A percentile compares a stretch with the other conserved stretches of the same genome.
Evolutionary conservation across 2,329 filamentous ascomycete genomes (phyloP).

Genomic region (Pseudogymnoascus sp.): DNA sequence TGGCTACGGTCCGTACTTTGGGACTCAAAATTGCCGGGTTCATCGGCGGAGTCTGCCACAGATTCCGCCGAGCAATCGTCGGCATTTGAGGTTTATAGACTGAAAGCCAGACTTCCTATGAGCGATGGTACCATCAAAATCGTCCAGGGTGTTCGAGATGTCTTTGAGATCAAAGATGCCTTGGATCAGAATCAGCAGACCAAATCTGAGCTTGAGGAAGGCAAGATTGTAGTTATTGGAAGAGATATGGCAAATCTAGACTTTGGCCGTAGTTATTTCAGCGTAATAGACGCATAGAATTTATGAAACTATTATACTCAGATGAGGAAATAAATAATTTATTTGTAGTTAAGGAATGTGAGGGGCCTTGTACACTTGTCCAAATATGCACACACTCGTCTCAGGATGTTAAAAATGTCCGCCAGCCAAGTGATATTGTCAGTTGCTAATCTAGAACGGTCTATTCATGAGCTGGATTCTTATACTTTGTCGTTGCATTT

Average conservation of each 20-base stretch:
- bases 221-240: slow-evolving; percentile 60
- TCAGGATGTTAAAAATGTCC: not conserved
- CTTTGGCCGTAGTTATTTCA: slow-evolving; percentile 39
- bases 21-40: slow-evolving; percentile 57
- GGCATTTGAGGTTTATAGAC: slow-evolving; percentile 73
- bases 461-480: not conserved
- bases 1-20: slow-evolving; percentile 83
- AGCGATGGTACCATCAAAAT: slow-evolving; percentile 61
- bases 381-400: not conserved
- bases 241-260: slow-evolving; percentile 44
- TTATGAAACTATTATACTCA: not conserved
- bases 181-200: slow-evolving; percentile 26
- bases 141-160: slow-evolving; percentile 83
- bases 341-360: not conserved
- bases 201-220: slow-evolving; percentile 25
- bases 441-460: not conserved
- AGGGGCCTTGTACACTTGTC: not conserved
- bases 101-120: slow-evolving; percentile 72
- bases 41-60: slow-evolving; percentile 19
- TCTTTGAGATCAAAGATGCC: slow-evolving; percentile 82
- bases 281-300: not conserved
- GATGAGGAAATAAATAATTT: not conserved
- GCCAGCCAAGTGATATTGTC: not conserved
- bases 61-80: slow-evolving; percentile 27
- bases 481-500: not conserved